Conservation (phyloP, 129 eudicot genomes). For the Flaveria sonorensis region DNA sequence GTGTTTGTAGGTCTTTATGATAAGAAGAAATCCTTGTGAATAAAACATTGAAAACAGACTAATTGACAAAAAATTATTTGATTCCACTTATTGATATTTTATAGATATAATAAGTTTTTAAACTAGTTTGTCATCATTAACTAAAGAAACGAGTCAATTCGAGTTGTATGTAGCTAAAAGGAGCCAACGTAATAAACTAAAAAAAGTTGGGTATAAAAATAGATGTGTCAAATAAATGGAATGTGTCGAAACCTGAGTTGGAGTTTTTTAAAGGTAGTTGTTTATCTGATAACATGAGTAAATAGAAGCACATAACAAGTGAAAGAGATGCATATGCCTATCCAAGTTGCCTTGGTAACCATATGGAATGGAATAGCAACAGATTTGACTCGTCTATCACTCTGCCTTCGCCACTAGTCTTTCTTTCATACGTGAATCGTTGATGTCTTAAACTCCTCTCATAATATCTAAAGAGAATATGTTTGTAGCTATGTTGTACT, state of each 20-base stretch:
- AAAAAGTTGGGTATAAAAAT: too few species aligned
- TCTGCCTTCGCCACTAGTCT: slow-evolving; percentile 31
- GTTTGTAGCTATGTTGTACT: slow-evolving; percentile 17
- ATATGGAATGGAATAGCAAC: slow-evolving; percentile 1
- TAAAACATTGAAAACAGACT: too few species aligned
- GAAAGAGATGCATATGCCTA: slow-evolving; percentile 2
- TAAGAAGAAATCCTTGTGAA: too few species aligned
- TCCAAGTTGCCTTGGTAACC: background rate
- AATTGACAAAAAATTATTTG: too few species aligned
- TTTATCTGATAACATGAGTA: background rate
- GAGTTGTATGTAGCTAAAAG: too few species aligned
- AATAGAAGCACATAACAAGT: background rate
- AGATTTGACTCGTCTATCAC: slow-evolving; percentile 26
- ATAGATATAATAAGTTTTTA: too few species aligned
- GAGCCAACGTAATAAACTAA: too few species aligned
- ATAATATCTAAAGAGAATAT: slow-evolving; percentile 31
- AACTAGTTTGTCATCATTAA: too few species aligned
- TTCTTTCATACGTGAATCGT: slow-evolving; percentile 28
- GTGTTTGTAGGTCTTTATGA: too few species aligned
- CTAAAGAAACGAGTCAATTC: too few species aligned
- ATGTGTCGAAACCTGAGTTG: background rate
- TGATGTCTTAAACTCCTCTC: slow-evolving; percentile 20
- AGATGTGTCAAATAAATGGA: too few species aligned
- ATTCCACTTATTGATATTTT: too few species aligned
- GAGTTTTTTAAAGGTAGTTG: background rate